Percentiles rank a stretch among this genome's conserved stretches.
These are phyloP conservation scores for Trichosporon ovoides DNA, from an alignment of 1,284 basidiomycete species.

Conservation along the genomic window DNA sequence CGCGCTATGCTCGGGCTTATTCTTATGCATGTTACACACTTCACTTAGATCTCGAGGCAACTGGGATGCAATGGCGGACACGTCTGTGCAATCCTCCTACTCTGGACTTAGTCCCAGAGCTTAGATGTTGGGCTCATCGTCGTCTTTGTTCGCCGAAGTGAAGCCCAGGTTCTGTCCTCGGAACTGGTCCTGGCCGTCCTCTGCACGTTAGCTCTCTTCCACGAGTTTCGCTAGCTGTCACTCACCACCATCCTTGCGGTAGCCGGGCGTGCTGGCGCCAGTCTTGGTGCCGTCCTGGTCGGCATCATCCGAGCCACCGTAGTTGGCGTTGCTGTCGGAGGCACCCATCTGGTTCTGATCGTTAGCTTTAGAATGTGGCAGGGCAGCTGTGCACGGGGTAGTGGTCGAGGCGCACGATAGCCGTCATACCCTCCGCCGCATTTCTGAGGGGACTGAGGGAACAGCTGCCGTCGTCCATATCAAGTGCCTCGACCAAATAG, in stretches of 20 bases:
- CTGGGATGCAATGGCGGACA: not conserved
- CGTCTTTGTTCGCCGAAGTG: conserved; percentile 14
- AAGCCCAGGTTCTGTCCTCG: conserved; percentile 22
- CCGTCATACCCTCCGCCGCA: no score
- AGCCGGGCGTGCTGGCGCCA: conserved; percentile 35
- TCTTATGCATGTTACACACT: not conserved
- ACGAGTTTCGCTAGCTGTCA: not conserved
- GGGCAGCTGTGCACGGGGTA: no score
- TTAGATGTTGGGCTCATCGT: conserved; percentile 25
- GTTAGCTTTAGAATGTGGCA: conserved; percentile 2
- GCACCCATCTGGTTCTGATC: conserved; percentile 26
- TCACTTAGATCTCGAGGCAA: not conserved
- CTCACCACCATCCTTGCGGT: conserved; percentile 36
- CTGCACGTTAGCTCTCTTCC: not conserved
- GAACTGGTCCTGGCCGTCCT: conserved; percentile 20
- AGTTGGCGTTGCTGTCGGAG: conserved; percentile 10
- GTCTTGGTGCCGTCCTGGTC: conserved; percentile 29
- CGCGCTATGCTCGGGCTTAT: no score
- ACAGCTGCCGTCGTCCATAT: no score
- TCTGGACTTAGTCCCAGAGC: no score
- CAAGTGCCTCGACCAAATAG: no score
- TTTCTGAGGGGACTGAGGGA: no score
- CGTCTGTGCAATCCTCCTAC: not conserved
- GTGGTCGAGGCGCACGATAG: no score
- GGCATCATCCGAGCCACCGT: conserved; percentile 7